Base-by-base conservation (phyloP, 78 protist genomes). In the Pigoraptor vietnamica region DNA sequence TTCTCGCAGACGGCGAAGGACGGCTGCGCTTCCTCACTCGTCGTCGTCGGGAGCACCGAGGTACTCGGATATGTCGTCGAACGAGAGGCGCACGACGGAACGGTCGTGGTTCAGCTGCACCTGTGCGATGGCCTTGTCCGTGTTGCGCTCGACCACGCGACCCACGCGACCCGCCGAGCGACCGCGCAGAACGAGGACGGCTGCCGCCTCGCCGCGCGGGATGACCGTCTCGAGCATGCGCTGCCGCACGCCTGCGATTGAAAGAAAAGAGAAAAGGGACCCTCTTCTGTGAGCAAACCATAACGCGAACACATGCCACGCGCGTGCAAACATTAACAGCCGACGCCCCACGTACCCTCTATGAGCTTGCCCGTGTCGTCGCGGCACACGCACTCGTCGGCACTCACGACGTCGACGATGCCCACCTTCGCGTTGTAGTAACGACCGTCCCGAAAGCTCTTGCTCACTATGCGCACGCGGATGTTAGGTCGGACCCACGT, bases 401-500 rank as follows among this genome's bases (percentile, higher is more conserved):
- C 34, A 6, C 39, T 9, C 2, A 14, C 38, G 35, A 29, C 39
- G 88, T 83, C 88, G 25, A 83, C 38, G 23, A 83, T 14, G 23
- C 6, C 38, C 2, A 92, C 96, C 86, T 94, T 94, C n/a, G 56
- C 82, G 39, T 90, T 90, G 91, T 94, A 92, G 40, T 88, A 92
- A 40, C 56, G 86, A 19, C 96, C 96, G 83, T 91, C 89, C n/a
- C 40, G 81, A 14, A 88, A 91, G 24, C 82, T 39, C 81, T 92
- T 91, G 82, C 94, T 92, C 24, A 94, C 91, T 24, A 94, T 86
- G 39, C 93, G 93, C 38, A 94, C 96, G 24, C 93, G 81, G 23
- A 94, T 39, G 39, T 89, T 81, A 14, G 86, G 83, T 38, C 86
- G 40, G 39, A 94, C 38, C 96, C 96, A 94, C 84, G 84, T 48